These are phyloP conservation scores for Diaporthe aspalathi DNA, from an alignment of 2,329 filamentous ascomycete genomes.

Conservation along the genomic window DNA sequence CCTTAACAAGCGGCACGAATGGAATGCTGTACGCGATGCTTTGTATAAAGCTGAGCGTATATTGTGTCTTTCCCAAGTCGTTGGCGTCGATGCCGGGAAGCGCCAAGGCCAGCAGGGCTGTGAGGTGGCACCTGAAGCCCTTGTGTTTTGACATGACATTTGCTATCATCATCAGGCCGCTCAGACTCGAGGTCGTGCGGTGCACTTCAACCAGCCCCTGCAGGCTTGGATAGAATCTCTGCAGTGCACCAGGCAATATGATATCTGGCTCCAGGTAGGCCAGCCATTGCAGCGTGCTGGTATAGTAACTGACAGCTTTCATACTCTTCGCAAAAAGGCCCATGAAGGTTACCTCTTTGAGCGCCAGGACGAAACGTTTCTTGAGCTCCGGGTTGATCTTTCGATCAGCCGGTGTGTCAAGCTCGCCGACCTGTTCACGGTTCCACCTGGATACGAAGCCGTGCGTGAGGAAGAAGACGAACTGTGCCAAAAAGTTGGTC, in stretches of 20 bases:
- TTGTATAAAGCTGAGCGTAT: constrained; percentile 95
- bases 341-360: constrained; percentile 97
- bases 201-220: constrained; percentile 98
- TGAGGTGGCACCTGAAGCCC: constrained; percentile 96
- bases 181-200: constrained; percentile 91
- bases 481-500: constrained; percentile 89
- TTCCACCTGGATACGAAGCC: constrained; percentile 99
- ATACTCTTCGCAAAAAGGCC: constrained; percentile 96
- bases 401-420: constrained; percentile 84
- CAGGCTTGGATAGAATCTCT: constrained; percentile 96
- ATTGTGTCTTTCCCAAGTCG: constrained; percentile 94
- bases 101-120: constrained; percentile 89
- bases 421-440: constrained; percentile 90
- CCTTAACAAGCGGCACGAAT: constrained; percentile 82
- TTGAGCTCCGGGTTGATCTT: constrained; percentile 85
- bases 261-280: constrained; percentile 91
- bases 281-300: constrained; percentile 88
- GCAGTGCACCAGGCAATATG: constrained; percentile 91
- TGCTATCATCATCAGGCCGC: constrained; percentile 90
- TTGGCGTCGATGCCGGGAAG: constrained; percentile 98
- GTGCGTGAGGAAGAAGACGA: constrained; percentile 92
- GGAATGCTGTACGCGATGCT: constrained; percentile 96
- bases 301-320: constrained; percentile 90
- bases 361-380: constrained; percentile 86
- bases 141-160: constrained; percentile 92